Evolutionary conservation across 306 rosid species (phyloP).

Genomic region (Inga oerstediana): DNA sequence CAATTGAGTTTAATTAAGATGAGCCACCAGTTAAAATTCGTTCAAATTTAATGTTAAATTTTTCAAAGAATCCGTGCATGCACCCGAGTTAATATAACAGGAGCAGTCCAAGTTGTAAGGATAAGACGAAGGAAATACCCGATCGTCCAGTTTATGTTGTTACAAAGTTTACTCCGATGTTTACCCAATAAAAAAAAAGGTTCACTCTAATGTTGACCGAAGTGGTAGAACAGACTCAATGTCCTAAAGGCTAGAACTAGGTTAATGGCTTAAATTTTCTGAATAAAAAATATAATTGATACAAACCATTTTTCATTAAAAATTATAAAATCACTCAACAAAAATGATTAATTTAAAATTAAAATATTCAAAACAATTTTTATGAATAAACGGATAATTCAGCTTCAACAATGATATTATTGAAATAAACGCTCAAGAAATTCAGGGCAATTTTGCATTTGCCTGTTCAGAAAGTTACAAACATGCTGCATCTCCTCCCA

Average conservation of each 20-base stretch:
- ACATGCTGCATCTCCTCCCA: slow-evolving; percentile 47
- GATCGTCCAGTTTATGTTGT: too few relatives aligned
- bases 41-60: background rate
- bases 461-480: slow-evolving; percentile 35
- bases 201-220: too few relatives aligned
- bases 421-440: background rate
- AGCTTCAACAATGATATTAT: background rate
- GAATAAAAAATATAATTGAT: background rate
- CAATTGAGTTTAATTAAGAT: too few relatives aligned
- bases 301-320: background rate
- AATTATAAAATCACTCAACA: background rate
- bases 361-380: background rate
- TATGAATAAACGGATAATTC: background rate
- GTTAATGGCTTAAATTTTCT: background rate
- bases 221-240: too few relatives aligned
- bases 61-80: background rate
- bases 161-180: too few relatives aligned
- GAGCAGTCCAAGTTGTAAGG: too few relatives aligned
- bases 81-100: background rate
- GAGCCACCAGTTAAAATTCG: background rate
- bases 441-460: slow-evolving; percentile 40
- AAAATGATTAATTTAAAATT: background rate
- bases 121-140: too few relatives aligned
- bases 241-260: background rate
- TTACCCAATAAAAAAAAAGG: too few relatives aligned